Base-by-base conservation (phyloP, 768 basidiomycete species). In the Tricholoma matsutake region DNA sequence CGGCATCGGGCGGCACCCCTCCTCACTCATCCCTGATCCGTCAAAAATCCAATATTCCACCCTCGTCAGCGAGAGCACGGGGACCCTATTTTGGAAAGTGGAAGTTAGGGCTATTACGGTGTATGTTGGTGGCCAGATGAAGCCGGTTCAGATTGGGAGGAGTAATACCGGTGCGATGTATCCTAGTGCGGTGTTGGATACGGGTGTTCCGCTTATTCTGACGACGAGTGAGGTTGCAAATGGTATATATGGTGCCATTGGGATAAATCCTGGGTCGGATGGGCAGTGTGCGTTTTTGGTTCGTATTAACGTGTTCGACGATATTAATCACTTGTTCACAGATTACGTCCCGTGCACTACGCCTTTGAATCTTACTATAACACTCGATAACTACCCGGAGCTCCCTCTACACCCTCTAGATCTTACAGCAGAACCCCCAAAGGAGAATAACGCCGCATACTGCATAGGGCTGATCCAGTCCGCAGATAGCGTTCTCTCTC, bases 391-490 rank as follows among this genome's bases (percentile, higher is more conserved):
- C 63, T 84, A 83, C 52, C 68, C 76, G 0, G 81, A 81, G 47
- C 78, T 90, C 25, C 72, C 88, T 0, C 66, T 92, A 2, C 91
- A 93, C 65, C 92, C 91, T 0, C 85, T 93, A 56, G 90, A 93
- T 69, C 76, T 93, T 7, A 86, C 88, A 4, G 67, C 77, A 0
- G 73, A 81, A 55, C 81, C 86, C 0, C 68, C 73, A 0, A 65
- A 73, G 8, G 76, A 79, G 58, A 78, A 81, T 25, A 67, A 71
- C 9, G 73, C 83, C 6, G 71, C 76, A 6, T 76, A 64, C 64
- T 92, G 91, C 74, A 73, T 82, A 1, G 91, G 91, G 16, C 73
- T 89, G 51, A 88, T 92, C 64, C 90, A 92, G 67, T 69, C 83
- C 25, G 81, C 78, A 14, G 79, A 82, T 43, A 61, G 72, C 9